phyloP scores from a whole-genome alignment of 148 eudicot species.

The Persicaria maculosa region DNA sequence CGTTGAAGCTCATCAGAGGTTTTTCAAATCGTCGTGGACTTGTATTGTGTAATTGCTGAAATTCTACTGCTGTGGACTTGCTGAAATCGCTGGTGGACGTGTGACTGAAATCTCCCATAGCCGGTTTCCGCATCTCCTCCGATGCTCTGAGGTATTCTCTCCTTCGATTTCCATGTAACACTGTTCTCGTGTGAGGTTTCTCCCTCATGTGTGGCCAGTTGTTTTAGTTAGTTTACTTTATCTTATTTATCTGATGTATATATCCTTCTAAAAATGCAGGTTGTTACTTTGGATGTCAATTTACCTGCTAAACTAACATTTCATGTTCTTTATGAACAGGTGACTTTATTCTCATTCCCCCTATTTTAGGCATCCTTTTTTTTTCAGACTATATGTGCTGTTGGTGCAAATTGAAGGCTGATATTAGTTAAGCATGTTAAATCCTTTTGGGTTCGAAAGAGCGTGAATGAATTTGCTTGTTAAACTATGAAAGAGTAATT shows the following conservation, averaged over 20 bases:
- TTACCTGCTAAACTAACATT: conserved; percentile 93
- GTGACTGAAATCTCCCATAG: too few relatives aligned
- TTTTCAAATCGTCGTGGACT: too few relatives aligned
- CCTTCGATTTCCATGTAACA: too few relatives aligned
- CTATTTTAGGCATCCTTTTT: background rate
- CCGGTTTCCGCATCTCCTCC: too few relatives aligned
- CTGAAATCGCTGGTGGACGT: too few relatives aligned
- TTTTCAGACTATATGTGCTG: background rate
- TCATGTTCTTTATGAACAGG: conserved; percentile 94
- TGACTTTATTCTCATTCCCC: conserved; percentile 12
- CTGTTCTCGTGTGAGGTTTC: too few relatives aligned
- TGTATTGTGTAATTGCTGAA: too few relatives aligned
- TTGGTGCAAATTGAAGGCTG: background rate
- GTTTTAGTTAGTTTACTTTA: background rate
- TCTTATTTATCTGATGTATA: background rate
- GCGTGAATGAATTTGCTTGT: background rate
- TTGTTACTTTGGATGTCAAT: conserved; percentile 69
- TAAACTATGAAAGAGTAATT: background rate
- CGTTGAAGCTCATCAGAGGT: too few relatives aligned
- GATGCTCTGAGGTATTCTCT: too few relatives aligned
- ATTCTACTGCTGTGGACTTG: too few relatives aligned
- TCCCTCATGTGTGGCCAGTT: background rate
- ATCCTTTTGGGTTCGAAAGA: background rate
- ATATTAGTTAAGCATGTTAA: background rate
- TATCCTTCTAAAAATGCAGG: conserved; percentile 34